Evolutionary conservation across 2,329 filamentous ascomycete species (phyloP), one percentile per base, ranked within the genome.

Genomic region (Alternaria ventricosa): DNA sequence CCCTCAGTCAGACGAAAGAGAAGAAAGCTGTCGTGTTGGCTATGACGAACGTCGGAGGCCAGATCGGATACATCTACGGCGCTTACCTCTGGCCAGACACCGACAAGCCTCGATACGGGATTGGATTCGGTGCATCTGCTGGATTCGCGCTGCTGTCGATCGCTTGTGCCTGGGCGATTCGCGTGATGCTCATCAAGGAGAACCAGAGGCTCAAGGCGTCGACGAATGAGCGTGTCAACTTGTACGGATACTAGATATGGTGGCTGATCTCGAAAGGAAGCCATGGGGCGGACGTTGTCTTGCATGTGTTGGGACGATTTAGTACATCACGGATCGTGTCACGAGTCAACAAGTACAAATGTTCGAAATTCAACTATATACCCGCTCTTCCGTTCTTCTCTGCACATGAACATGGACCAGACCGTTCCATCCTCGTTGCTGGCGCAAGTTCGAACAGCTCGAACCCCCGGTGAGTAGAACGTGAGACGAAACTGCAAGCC

Each of bases 21-120:
- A 75, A 75, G 61, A 75, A 75, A 63, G 72, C 73, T 6, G 71
- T 76, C 18, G 74, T 75, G 1, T 65, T 76, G n/a, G 74, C 73
- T 0, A 73, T 76, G 71, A 76, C 73, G 1, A 76, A 76, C 25
- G 66, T 71, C 0, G 71, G 65, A 18, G 74, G 74, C 0, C 74
- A 76, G 28, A 72, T 76, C 4, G 74, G 74, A 1, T 76, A 76
- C 53, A 74, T 76, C 10, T 76, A 76, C 18, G 74, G 74, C 2
- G 71, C 73, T 1, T 74, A 75, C 44, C 56, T 75, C 27, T 75
- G 72, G 71, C 73, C 74, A 5, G 64, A 73, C 8, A 61, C 60
- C 10, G 74, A 75, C 33, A 60, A 64, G 12, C 73, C 74, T 2
- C 57, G 74, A 2, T 76, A 71, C 43, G 73, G 67, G 3, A 75